Base-by-base conservation (phyloP, 1,284 basidiomycete species). In the Sporisorium sorghi region DNA sequence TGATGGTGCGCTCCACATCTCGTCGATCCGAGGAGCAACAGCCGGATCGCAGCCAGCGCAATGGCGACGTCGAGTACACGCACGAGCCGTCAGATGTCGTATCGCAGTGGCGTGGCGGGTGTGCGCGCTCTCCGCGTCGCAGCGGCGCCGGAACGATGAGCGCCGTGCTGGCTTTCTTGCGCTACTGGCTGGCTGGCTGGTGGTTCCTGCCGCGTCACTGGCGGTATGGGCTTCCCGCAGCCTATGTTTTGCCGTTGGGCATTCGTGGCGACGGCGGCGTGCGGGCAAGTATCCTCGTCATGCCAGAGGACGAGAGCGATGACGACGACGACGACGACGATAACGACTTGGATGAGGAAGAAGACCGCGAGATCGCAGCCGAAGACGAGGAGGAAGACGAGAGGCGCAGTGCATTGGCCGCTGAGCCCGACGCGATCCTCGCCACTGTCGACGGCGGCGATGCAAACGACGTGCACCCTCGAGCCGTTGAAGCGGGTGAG, bases 181-280 rank as follows among this genome's bases (percentile, higher is more conserved):
- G 69, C 4, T 76, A 69, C 44, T 78, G 73, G 72, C 42, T 79
- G 57, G 70, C 73, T 14, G 73, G 71, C 2, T 70, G 66, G 62
- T 73, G 71, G 67, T 74, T 79, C 47, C 43, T 79, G 24, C 76
- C 77, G 3, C 49, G 57, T 44, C 65, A 71, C 30, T 77, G 77
- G 77, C 49, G 73, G 23, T 65, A 76, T 46, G 70, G 65, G 15
- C 48, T 77, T 7, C 78, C 68, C 0, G 76, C 66, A 0, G 76
- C 70, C 2, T 80, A 78, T 33, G 72, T 80, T 28, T 42, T 78
- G 30, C 79, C 77, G 10, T 48, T 81, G n/a, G 77, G 79, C 5
- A 79, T 81, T 26, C 43, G 77, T 5, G 71, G 68, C 7, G 77
- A 81, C 50, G 79, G 77, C 24, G 76, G 79, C 12, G 75, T 81